Conservation (phyloP, 345 rosid species). For the Microcos paniculata region DNA sequence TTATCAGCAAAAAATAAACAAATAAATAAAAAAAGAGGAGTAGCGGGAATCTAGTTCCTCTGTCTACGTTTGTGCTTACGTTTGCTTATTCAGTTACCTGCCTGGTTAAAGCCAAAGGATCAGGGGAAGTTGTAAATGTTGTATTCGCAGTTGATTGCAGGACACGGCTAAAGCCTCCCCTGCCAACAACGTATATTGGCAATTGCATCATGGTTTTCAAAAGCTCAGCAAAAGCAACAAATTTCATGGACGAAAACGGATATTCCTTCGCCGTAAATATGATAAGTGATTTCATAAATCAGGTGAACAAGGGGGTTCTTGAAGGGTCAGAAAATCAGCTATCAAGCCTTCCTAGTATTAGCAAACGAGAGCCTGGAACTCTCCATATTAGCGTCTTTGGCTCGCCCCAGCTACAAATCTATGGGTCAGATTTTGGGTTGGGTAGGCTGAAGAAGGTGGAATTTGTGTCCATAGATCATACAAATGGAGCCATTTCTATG, state of each 20-base stretch:
- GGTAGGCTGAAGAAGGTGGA: constrained; percentile 13
- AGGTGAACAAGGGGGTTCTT: not conserved
- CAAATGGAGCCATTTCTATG: constrained; percentile 12
- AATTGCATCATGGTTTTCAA: constrained; percentile 14
- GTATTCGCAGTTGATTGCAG: constrained; percentile 28
- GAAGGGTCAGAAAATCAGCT: not conserved
- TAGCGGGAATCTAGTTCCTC: no score
- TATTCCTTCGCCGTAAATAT: constrained; percentile 21
- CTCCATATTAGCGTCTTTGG: not conserved
- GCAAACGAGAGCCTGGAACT: no score
- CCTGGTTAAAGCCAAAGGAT: constrained; percentile 27
- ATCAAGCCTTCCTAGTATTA: not conserved
- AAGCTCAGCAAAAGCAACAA: not conserved
- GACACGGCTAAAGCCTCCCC: constrained; percentile 11
- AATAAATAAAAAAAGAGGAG: no score
- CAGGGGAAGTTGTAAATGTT: not conserved
- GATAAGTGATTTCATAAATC: constrained; percentile 19
- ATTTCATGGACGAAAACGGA: constrained; percentile 21
- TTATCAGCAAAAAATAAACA: no score
- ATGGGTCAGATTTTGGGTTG: constrained; percentile 26
- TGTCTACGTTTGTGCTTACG: constrained; percentile 38
- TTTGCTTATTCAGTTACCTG: constrained; percentile 33
- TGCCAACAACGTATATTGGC: constrained; percentile 20
- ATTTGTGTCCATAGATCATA: constrained; percentile 25
- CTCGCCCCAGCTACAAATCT: constrained; percentile 3